phyloP scores from a whole-genome alignment of 139 green algal species.

The Microglena sp. region DNA sequence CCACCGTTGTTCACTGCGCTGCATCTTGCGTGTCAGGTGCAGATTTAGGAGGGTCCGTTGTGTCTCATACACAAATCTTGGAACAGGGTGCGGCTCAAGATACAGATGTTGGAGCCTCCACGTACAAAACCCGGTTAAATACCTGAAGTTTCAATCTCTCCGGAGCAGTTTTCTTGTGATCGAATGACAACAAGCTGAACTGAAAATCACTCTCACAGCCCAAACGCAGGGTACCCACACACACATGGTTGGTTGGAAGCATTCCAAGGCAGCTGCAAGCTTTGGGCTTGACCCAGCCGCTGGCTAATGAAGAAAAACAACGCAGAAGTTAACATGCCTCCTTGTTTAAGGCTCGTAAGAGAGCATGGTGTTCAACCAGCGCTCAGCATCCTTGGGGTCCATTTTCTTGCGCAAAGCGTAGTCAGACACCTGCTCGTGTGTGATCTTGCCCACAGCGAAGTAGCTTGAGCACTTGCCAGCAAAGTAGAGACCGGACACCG shows the following conservation, averaged over 20 bases:
- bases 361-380: slow-evolving; percentile 83
- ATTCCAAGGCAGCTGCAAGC: neutral
- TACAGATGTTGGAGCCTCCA: too few relatives aligned
- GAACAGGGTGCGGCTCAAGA: too few relatives aligned
- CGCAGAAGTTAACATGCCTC: neutral
- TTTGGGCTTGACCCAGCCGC: neutral
- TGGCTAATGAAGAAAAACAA: neutral
- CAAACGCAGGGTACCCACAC: neutral
- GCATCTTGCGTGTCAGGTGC: too few relatives aligned
- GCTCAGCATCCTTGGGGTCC: slow-evolving; percentile 63
- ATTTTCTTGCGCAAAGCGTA: slow-evolving; percentile 90
- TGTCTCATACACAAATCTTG: too few relatives aligned
- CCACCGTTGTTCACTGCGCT: too few relatives aligned
- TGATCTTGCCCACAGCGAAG: slow-evolving; percentile 99
- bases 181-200: too few relatives aligned
- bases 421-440: slow-evolving; percentile 75
- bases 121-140: too few relatives aligned
- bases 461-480: slow-evolving; percentile 69
- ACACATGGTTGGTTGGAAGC: neutral
- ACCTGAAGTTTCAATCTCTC: too few relatives aligned
- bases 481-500: slow-evolving; percentile 94
- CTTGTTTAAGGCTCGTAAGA: slow-evolving; percentile 75
- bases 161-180: too few relatives aligned
- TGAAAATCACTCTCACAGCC: neutral
- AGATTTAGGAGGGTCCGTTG: too few relatives aligned